Conservation (phyloP, 805 yeast species). For the Candida ovalis region DNA sequence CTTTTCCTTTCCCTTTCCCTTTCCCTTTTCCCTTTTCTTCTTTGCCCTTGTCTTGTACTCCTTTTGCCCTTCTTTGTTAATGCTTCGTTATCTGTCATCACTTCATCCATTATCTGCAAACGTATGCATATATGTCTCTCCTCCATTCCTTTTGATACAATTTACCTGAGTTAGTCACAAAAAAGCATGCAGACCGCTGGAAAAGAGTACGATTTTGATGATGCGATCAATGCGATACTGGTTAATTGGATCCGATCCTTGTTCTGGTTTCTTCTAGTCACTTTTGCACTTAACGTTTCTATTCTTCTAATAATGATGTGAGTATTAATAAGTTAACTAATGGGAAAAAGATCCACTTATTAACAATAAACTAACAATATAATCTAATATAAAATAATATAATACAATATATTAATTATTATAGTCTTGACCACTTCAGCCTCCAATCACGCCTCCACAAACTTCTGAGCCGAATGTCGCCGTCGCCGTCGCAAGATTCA, state of each 20-base stretch:
- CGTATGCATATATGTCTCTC: no score
- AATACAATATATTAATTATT: neutral
- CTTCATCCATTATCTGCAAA: no score
- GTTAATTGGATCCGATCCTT: neutral
- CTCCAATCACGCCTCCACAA: neutral
- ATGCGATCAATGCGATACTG: neutral
- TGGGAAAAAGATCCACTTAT: neutral
- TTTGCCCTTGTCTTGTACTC: no score
- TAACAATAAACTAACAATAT: neutral
- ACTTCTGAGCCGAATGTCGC: no score
- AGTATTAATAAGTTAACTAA: neutral
- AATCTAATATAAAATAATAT: neutral
- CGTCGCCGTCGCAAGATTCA: neutral
- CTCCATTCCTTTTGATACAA: no score
- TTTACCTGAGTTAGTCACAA: no score
- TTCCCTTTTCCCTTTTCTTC: no score
- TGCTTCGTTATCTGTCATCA: no score
- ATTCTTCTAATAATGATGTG: conserved; percentile 13
- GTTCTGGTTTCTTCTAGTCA: conserved; percentile 11
- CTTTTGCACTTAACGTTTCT: conserved; percentile 12
- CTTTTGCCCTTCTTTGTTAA: no score
- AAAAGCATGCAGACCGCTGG: neutral
- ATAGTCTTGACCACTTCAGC: neutral
- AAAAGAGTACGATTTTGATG: neutral
- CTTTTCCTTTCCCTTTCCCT: neutral